Percentiles rank a stretch among this genome's conserved stretches.
Evolutionary conservation across 192 early-diverging fungal species (phyloP).

Genomic region (Chytriomyces confervae): DNA sequence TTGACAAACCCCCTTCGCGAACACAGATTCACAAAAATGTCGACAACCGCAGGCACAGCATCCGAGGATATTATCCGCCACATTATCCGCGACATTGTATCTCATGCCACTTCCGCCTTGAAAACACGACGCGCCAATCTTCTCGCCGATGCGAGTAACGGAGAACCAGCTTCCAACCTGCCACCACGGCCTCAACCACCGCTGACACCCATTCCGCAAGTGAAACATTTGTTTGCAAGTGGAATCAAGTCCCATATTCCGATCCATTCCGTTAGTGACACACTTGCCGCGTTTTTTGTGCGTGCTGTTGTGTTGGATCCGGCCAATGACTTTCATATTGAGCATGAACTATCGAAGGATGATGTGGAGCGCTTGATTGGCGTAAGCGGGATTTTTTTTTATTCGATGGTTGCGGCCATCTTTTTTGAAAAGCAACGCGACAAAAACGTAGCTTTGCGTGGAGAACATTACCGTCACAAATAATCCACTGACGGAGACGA

Average conservation of each 20-base stretch:
- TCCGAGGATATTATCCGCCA: conserved; percentile 62
- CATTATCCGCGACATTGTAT: conserved; percentile 62
- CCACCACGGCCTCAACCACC: conserved; percentile 35
- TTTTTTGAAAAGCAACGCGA: conserved; percentile 2
- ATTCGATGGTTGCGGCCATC: conserved; percentile 4
- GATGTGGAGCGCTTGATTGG: conserved; percentile 62
- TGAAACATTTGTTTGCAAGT: conserved; percentile 36
- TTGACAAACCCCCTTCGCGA: background rate
- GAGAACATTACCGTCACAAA: conserved; percentile 50
- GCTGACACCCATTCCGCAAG: conserved; percentile 32
- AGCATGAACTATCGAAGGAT: conserved; percentile 54
- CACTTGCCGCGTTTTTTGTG: conserved; percentile 66
- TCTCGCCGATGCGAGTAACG: background rate
- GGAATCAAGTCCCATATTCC: conserved; percentile 42
- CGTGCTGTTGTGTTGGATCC: conserved; percentile 65
- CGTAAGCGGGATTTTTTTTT: conserved; percentile 31
- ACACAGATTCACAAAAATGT: conserved; percentile 3
- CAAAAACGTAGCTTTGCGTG: conserved; percentile 49
- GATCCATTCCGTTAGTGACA: conserved; percentile 54
- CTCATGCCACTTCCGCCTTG: conserved; percentile 43
- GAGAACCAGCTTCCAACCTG: background rate
- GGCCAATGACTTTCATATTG: conserved; percentile 57
- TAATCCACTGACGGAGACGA: conserved; percentile 52
- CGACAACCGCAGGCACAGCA: conserved; percentile 1
- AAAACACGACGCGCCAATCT: conserved; percentile 42